Base-by-base conservation (phyloP, 2,329 filamentous ascomycete genomes). In the Claviceps sp. region DNA sequence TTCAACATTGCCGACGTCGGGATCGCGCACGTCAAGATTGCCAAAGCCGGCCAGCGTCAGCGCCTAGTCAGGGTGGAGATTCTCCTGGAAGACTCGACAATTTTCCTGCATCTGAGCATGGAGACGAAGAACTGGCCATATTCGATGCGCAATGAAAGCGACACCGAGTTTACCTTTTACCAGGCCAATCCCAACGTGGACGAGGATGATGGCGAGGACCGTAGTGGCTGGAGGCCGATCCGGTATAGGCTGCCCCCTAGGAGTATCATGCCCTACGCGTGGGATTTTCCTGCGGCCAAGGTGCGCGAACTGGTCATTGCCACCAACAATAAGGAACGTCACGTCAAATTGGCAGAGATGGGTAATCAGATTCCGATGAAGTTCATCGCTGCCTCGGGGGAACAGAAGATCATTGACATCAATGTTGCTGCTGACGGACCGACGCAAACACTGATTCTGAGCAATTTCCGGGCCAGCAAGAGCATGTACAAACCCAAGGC, bases 241-340 rank as follows among this genome's bases (percentile, higher is more conserved):
- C 79, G 89, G 50, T 98, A 98, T 69, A 85, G 91, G 37, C 74
- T 98, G 34, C 94, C 94, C 2, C 84, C 91, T 13, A 79, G 93
- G 55, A 97, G 91, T 67, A 96, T 98, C 67, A 98, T 98, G 93
- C 93, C 94, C 0, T 98, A 98, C 62, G 91, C 93, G 1, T 98
- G 93, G 93, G 94, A 98, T 64, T 98, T 95, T 69, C 94, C 93
- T 1, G 91, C 93, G 1, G 90, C 89, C n/a, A 96, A 95, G 70
- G 85, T 88, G 70, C 95, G 93, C 62, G 93, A 96, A 65, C 80
- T 98, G 41, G 82, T 97, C 48, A 81, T 98, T 63, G 59, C 66
- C 30, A 57, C 65, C 0, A 64, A 64, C 22, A 61, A 62, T 50
- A 70, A 65, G 55, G 89, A 96, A 64, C 78, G 93, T 34, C 89